These are phyloP conservation scores for Amanita exitialis DNA, from an alignment of 768 basidiomycete genomes.

Conservation along the genomic window DNA sequence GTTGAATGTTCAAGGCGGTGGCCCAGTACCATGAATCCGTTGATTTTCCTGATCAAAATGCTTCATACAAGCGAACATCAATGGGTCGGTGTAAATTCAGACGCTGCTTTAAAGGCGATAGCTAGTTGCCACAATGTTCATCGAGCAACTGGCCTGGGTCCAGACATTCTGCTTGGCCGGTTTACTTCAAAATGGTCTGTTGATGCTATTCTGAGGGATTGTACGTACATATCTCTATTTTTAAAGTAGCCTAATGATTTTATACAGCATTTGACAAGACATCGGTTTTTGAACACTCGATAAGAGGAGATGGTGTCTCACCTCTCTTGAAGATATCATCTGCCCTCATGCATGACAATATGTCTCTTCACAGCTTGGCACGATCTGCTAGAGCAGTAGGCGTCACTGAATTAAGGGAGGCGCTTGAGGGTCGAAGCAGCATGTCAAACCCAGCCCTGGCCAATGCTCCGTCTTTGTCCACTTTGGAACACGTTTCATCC, in stretches of 20 bases:
- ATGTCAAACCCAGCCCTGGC: conserved; percentile 70
- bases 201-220: conserved; percentile 62
- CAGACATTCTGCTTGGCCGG: conserved; percentile 39
- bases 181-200: conserved; percentile 62
- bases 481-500: conserved; percentile 59
- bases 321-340: conserved; percentile 77
- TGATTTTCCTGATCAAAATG: neutral
- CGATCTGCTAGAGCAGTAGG: conserved; percentile 75
- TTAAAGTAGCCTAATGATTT: neutral
- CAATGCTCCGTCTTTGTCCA: conserved; percentile 66
- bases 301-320: conserved; percentile 58
- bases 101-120: conserved; percentile 47
- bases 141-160: conserved; percentile 55
- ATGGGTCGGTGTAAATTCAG: conserved; percentile 39
- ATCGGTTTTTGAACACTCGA: conserved; percentile 39
- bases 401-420: conserved; percentile 81
- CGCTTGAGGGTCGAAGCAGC: conserved; percentile 76
- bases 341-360: conserved; percentile 84
- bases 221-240: conserved; percentile 33
- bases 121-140: conserved; percentile 44
- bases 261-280: conserved; percentile 45
- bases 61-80: conserved; percentile 12
- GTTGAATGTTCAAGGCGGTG: conserved; percentile 16
- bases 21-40: neutral
- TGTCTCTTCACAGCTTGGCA: conserved; percentile 77